phyloP scores from a whole-genome alignment of 345 rosid genomes.

The Luvunga scandens region DNA sequence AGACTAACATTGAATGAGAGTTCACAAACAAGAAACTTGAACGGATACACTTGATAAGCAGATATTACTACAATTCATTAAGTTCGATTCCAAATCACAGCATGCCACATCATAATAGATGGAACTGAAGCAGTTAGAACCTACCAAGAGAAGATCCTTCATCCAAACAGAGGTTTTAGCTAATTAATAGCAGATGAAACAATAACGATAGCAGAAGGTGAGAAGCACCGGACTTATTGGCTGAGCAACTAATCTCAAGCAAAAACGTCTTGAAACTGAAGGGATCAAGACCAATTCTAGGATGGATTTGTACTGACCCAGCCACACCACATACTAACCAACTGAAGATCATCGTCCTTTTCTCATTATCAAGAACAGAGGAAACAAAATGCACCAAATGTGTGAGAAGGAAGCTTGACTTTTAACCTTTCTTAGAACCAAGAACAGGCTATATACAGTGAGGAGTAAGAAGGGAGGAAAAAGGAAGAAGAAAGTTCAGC shows the following conservation, averaged over 20 bases:
- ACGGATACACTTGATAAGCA: not conserved
- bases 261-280: not conserved
- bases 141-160: conserved; percentile 1
- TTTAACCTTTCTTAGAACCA: not conserved
- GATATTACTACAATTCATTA: not conserved
- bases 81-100: not conserved
- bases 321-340: not conserved
- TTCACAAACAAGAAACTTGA: not conserved
- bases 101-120: not conserved
- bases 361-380: conserved; percentile 7
- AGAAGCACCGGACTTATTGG: not conserved
- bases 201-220: not conserved
- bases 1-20: not conserved
- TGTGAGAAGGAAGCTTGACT: not conserved
- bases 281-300: not conserved
- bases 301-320: not conserved
- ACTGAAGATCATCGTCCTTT: not conserved
- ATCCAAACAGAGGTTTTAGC: not conserved
- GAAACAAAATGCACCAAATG: conserved; percentile 6
- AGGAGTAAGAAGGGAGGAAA: not conserved
- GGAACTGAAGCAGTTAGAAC: not conserved
- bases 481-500: not conserved
- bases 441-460: not conserved
- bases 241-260: not conserved
- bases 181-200: not conserved